Base-by-base conservation (phyloP, 805 yeast species). In the Wickerhamiella dianesei region DNA sequence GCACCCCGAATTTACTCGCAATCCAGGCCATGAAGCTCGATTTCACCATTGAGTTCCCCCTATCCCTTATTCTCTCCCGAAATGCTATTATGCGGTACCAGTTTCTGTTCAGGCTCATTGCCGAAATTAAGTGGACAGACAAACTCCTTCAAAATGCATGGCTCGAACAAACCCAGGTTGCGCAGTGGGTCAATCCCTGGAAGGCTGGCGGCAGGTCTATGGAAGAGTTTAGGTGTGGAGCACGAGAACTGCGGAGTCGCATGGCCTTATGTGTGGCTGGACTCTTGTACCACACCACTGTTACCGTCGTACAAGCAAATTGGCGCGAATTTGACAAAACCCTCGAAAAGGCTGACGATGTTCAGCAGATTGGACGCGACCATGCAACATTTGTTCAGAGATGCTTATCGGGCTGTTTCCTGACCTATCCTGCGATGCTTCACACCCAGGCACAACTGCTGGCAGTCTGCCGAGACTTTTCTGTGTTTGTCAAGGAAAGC, bases 21-120 rank as follows among this genome's bases (percentile, higher is more conserved):
- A 14, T 21, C n/a, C 61, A 61, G 45, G 66, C 65, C 0, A 43
- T 68, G 32, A 66, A 65, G 50, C 56, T 69, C 20, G 68, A 67
- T 40, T 62, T 66, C 48, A 51, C 51, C 35, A 59, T 88, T 19
- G 96, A 96, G 2, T 92, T 85, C 59, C 99, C 99, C 0, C 64
- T 86, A 43, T 86, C 86, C 56, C 68, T 89, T 21, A 69, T 92
- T 1, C 65, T 86, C 1, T 77, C 82, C 16, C 74, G 79, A 46
- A 80, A 86, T 14, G 76, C 80, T 21, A 67, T 85, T 16, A 72
- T 78, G 43, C 85, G 92, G 52, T 86, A 81, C 58, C 95, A 89
- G 60, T 67, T 85, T 35, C 65, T 87, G 42, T 85, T 83, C 55
- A 74, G 96, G 52, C 79, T 83, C 52, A 66, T 82, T 36, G 62